phyloP scores from a whole-genome alignment of 208 protist species.

The Leishmania arabica region DNA sequence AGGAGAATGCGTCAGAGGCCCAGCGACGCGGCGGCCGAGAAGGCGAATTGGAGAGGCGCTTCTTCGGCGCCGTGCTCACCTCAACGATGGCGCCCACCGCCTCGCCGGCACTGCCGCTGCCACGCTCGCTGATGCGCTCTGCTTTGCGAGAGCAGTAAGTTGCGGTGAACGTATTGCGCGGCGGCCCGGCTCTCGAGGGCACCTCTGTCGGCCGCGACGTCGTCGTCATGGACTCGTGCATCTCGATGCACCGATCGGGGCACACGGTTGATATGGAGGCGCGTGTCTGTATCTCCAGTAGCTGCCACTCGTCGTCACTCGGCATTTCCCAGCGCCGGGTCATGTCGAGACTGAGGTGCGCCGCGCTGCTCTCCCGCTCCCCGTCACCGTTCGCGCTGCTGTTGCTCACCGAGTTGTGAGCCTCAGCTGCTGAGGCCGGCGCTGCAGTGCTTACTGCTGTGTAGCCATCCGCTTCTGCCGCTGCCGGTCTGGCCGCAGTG shows the following conservation, averaged over 20 bases:
- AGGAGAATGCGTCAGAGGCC: slow-evolving; percentile 23
- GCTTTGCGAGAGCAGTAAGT: slow-evolving; percentile 22
- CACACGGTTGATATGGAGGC: slow-evolving; percentile 44
- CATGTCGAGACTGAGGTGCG: slow-evolving; percentile 30
- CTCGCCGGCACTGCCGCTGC: not conserved
- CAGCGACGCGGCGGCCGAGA: slow-evolving; percentile 22
- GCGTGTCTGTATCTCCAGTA: slow-evolving; percentile 52
- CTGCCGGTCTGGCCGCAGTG: not conserved
- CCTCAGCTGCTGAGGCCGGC: not conserved
- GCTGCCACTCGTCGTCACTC: slow-evolving; percentile 21
- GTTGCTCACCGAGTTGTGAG: not conserved
- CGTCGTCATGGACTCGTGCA: not conserved
- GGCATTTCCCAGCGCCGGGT: slow-evolving; percentile 38
- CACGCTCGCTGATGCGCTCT: not conserved
- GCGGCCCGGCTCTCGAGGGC: not conserved
- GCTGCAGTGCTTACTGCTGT: not conserved
- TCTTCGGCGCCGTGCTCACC: not conserved
- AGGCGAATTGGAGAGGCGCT: slow-evolving; percentile 1
- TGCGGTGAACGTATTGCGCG: slow-evolving; percentile 37
- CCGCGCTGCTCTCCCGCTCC: slow-evolving; percentile 2
- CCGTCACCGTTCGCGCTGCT: not conserved
- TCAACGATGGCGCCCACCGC: not conserved
- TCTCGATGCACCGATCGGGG: slow-evolving; percentile 9
- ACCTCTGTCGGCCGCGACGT: not conserved
- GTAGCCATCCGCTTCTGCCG: not conserved